Base-by-base conservation (phyloP, 2,329 filamentous ascomycete species). In the Aspergillus fijiensis region DNA sequence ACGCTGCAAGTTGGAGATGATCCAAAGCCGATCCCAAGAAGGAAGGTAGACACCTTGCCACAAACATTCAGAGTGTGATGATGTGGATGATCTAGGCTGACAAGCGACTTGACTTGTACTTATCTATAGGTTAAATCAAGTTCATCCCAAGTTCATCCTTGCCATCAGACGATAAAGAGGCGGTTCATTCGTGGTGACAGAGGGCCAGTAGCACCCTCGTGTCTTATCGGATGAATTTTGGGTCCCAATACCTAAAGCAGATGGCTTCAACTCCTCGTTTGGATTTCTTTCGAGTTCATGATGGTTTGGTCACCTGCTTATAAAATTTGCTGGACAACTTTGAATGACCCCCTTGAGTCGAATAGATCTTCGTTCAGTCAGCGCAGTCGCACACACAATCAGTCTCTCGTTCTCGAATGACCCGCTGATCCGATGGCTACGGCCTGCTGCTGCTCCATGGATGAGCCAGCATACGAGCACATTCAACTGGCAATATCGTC, bases 371-470 rank as follows among this genome's bases (percentile, higher is more conserved):
- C 16, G 35, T 10, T 61, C 51, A 1, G 63, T 69, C 29, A 35
- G 59, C 4, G 55, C 61, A 0, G 58, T 66, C 4, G 65, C 65
- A 7, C 55, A 63, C 45, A 70, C 68, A 4, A 60, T 71, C 33
- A 66, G 60, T 35, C 54, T 60, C 10, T 65, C 69, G 2, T 70
- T 71, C 39, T 64, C 67, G 10, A 61, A 64, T 9, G 69, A 71
- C 57, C 69, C 68, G 4, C 45, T 70, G 14, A 68, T 71, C 25
- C 58, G 51, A 54, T 71, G 68, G 68, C 55, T 71, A 7, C 67
- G 68, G 2, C 67, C 67, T 16, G 56, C 58, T 49, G 63, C 61
- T n/a, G 19, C 45, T 16, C 60, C 62, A 0, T 70, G 67, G 69
- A 31, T 48, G 6, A 31, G 50, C 1, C 4, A 35, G 56, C 56